A percentile compares a stretch with the other conserved stretches of the same genome.
phyloP scores from a whole-genome alignment of 495 filamentous ascomycete genomes.

The Rusavskia elegans region DNA sequence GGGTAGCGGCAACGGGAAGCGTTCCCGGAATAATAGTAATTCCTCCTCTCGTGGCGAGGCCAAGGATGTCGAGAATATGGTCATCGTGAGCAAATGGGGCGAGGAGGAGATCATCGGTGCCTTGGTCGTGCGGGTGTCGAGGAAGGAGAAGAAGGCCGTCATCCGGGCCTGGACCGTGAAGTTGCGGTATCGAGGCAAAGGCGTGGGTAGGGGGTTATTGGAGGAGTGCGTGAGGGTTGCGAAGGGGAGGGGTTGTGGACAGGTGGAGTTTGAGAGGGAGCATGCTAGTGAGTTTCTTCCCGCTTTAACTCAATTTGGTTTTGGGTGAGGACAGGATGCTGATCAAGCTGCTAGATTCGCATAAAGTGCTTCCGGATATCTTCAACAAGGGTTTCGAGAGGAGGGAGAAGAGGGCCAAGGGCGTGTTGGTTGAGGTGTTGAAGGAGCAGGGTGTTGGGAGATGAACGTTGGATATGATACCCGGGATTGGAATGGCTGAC shows the following conservation, averaged over 20 bases:
- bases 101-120: slow-evolving; percentile 40
- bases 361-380: slow-evolving; percentile 37
- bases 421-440: slow-evolving; percentile 32
- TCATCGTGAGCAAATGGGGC: slow-evolving; percentile 39
- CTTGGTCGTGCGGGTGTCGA: slow-evolving; percentile 29
- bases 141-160: slow-evolving; percentile 27
- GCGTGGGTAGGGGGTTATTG: slow-evolving; percentile 52
- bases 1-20: not conserved
- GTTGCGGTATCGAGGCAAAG: slow-evolving; percentile 45
- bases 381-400: slow-evolving; percentile 44
- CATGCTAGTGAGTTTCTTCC: slow-evolving; percentile 37
- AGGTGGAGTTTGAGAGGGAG: slow-evolving; percentile 47
- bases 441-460: slow-evolving; percentile 23
- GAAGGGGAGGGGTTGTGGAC: slow-evolving; percentile 26
- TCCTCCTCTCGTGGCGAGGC: not conserved
- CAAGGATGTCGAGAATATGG: slow-evolving; percentile 19
- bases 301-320: too few relatives aligned
- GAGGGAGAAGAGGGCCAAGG: slow-evolving; percentile 35
- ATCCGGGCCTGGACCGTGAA: slow-evolving; percentile 64
- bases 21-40: slow-evolving; percentile 3
- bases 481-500: not conserved
- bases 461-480: not conserved
- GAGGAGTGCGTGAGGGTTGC: slow-evolving; percentile 45
- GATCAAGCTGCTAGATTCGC: slow-evolving; percentile 25
- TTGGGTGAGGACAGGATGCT: not conserved